A percentile compares a stretch with the other conserved stretches of the same genome.
Conservation (phyloP, 345 rosid species). For the Brassica nigra region DNA sequence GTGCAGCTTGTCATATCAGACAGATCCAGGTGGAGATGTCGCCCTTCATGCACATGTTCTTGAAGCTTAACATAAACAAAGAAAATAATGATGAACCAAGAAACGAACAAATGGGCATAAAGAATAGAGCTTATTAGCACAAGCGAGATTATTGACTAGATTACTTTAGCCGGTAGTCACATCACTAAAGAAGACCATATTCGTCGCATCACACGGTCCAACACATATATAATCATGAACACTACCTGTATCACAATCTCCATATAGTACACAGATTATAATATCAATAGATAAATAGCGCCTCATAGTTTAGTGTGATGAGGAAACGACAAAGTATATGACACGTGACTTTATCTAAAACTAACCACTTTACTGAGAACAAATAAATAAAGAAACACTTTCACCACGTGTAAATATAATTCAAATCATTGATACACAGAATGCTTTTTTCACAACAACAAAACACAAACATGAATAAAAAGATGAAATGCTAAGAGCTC, state of each 20-base stretch:
- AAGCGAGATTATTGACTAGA: conserved; percentile 20
- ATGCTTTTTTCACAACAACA: background rate
- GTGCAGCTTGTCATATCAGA: background rate
- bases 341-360: conserved; percentile 32
- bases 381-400: background rate
- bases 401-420: conserved; percentile 26
- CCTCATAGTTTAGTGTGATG: conserved; percentile 22
- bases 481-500: background rate
- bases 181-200: conserved; percentile 1
- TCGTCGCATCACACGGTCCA: conserved; percentile 29
- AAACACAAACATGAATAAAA: background rate
- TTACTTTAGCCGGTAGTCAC: background rate
- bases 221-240: conserved; percentile 13
- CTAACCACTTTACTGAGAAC: background rate
- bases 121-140: background rate
- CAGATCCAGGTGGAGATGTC: background rate
- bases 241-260: background rate
- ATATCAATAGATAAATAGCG: background rate
- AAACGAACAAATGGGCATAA: conserved; percentile 10
- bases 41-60: background rate
- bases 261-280: background rate
- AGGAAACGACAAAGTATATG: conserved; percentile 28
- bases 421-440: background rate
- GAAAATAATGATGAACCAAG: background rate
- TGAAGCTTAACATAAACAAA: background rate